phyloP scores from a whole-genome alignment of 75 land plant genomes.

The Gnetum montanum region DNA sequence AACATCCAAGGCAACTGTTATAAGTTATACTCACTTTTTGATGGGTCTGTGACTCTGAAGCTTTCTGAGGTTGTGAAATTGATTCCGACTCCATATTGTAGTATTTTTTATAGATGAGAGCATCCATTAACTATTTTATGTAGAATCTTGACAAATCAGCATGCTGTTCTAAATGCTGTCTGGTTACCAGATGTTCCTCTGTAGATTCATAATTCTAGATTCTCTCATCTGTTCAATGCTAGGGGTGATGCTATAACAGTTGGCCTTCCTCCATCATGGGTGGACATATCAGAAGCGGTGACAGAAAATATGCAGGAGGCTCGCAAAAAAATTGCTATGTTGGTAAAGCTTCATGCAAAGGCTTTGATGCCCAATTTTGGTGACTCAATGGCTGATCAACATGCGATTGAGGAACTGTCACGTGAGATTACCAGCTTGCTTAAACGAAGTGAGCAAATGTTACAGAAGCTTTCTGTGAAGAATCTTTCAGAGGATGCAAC shows the following conservation, averaged over 20 bases:
- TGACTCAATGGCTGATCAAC: constrained; percentile 80
- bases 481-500: constrained; percentile 88
- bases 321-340: constrained; percentile 57
- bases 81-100: too few relatives aligned
- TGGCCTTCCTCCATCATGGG: constrained; percentile 97
- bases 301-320: constrained; percentile 70
- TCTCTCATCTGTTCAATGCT: too few relatives aligned
- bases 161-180: too few relatives aligned
- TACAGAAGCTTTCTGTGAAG: constrained; percentile 60
- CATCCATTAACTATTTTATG: too few relatives aligned
- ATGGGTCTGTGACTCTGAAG: too few relatives aligned
- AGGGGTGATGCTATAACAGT: constrained; percentile 68
- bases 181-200: too few relatives aligned
- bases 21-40: too few relatives aligned
- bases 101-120: too few relatives aligned
- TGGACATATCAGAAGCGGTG: constrained; percentile 93
- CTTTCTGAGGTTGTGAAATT: too few relatives aligned
- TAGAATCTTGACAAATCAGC: too few relatives aligned
- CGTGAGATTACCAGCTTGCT: constrained; percentile 75
- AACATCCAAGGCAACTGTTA: too few relatives aligned
- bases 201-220: too few relatives aligned
- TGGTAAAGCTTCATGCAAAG: constrained; percentile 76
- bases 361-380: constrained; percentile 91
- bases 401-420: constrained; percentile 64
- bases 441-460: constrained; percentile 80